A percentile compares a stretch with the other conserved stretches of the same genome.
phyloP scores from a whole-genome alignment of 768 basidiomycete species.

The Boletus tomentosulus region DNA sequence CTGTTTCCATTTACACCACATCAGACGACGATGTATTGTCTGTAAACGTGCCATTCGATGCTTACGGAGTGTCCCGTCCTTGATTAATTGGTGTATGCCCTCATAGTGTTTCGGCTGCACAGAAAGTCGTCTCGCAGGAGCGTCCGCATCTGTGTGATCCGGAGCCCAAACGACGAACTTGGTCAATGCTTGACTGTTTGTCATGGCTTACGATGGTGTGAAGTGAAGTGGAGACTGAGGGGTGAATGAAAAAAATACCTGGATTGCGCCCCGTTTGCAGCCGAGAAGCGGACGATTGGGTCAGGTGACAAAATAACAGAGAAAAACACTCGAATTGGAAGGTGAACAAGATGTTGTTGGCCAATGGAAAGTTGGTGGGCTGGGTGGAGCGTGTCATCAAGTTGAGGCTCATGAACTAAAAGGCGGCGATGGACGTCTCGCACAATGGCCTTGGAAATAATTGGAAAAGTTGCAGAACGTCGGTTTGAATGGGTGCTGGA shows the following conservation, averaged over 20 bases:
- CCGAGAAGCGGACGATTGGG: neutral
- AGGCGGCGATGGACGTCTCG: neutral
- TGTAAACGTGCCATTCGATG: neutral
- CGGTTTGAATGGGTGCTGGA: neutral
- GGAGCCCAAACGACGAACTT: neutral
- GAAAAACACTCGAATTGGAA: neutral
- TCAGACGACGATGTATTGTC: neutral
- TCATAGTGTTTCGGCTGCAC: neutral
- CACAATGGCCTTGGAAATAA: neutral
- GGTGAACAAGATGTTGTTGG: neutral
- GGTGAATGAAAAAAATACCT: neutral
- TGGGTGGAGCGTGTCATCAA: neutral
- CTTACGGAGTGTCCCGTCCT: neutral
- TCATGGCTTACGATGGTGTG: neutral
- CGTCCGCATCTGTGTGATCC: neutral
- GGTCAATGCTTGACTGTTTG: neutral
- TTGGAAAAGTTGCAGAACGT: neutral
- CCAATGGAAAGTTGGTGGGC: neutral
- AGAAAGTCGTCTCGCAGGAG: neutral
- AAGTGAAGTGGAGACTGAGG: neutral
- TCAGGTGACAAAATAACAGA: neutral
- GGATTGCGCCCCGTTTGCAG: neutral
- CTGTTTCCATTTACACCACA: conserved; percentile 27
- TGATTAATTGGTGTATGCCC: neutral
- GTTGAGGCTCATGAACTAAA: neutral